These are phyloP conservation scores for Pseudonitzschia delicatissima DNA, from an alignment of 108 stramenopile genomes.

Conservation along the genomic window DNA sequence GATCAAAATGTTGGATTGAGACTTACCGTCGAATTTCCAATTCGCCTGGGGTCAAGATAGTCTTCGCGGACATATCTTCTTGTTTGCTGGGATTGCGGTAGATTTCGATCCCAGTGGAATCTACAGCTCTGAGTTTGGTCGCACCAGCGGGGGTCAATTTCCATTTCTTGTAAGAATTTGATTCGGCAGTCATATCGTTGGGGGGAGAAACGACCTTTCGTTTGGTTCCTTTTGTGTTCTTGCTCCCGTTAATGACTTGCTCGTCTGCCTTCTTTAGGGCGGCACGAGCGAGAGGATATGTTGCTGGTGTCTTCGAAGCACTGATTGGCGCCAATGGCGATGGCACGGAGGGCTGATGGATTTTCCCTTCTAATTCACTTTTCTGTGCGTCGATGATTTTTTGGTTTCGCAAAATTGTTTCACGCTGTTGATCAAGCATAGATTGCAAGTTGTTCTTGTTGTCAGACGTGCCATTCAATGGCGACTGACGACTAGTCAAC, in stretches of 20 bases:
- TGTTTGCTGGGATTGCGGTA: neutral
- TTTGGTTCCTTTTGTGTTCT: no score
- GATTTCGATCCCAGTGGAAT: neutral
- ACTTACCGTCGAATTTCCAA: constrained; percentile 5
- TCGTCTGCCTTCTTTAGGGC: no score
- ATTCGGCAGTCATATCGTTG: no score
- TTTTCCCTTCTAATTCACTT: neutral
- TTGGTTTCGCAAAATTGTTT: constrained; percentile 5
- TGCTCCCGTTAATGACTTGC: neutral
- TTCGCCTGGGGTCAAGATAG: neutral
- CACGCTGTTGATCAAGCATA: neutral
- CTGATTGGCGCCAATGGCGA: no score
- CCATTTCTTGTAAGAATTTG: constrained; percentile 6
- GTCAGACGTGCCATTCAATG: neutral
- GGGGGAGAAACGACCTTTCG: no score
- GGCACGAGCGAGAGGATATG: no score
- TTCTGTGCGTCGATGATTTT: constrained; percentile 3
- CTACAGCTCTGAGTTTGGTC: neutral
- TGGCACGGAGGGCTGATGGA: no score
- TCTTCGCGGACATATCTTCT: neutral
- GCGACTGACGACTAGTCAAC: no score
- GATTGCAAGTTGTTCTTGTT: neutral
- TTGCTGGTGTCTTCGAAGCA: no score
- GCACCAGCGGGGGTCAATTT: neutral
- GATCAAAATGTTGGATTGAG: no score